Base-by-base conservation (phyloP, 805 yeast species). In the Saccharomycopsis fermentans region DNA sequence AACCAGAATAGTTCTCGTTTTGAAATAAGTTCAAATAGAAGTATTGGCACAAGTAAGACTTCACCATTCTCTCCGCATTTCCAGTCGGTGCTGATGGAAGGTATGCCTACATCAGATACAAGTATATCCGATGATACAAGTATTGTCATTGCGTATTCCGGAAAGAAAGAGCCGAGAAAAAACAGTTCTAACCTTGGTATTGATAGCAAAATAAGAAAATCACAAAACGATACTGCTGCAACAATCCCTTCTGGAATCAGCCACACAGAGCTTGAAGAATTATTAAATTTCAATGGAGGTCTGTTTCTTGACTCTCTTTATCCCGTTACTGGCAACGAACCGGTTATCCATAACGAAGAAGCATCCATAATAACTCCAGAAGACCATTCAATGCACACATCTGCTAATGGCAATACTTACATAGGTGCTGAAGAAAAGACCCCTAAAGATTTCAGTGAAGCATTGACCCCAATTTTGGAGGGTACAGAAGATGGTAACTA, bases 401-500 rank as follows among this genome's bases (percentile, higher is more conserved):
- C 6, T 17, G 26, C 51, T 21, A 32, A 19, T 32, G 40, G 54
- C 17, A 27, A n/a, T 52, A 19, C 14, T 36, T 16, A n/a, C 40
- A 16, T 9, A 5, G 19, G 27, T 12, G 34, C 17, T 12, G 32
- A 48, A 12, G 36, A n/a, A 21, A 32, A 32, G 14, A 60, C 63
- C 9, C 63, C 63, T 6, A 58, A 58, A 36, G 63, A 60, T 39
- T 21, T 43, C 6, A 51, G 57, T 12, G 61, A 58, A 6, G 59
- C 58, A 2, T 58, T 60, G 27, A 60, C 63, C 6, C 63, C 63
- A 34, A 60, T 60, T 14, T 26, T 60, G n/a, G 63, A 58, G 32
- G 40, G 36, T 43, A 24, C 37, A 3, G 40, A 52, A 9, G 54
- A 51, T 12, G 17, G 35, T n/a, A 34, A 12, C 19, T n/a, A 16